phyloP scores from a whole-genome alignment of 163 green algal species.

The Scenedesmus sp. region DNA sequence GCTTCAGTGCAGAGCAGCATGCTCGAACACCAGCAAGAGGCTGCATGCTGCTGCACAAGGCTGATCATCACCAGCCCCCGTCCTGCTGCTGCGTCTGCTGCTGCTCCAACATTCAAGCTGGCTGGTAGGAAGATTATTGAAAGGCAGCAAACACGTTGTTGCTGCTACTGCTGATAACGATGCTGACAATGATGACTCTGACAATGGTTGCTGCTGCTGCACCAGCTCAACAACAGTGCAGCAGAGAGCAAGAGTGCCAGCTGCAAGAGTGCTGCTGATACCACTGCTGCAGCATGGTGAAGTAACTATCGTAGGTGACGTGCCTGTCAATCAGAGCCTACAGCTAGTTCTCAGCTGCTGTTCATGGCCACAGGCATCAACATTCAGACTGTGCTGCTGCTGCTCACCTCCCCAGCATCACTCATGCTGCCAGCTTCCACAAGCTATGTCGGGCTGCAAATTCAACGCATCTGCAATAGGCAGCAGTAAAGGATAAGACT shows the following conservation, averaged over 20 bases:
- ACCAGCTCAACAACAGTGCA: not conserved
- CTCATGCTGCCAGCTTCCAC: not conserved
- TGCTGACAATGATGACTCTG: not conserved
- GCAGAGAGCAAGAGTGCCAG: not conserved
- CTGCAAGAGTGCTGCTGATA: not conserved
- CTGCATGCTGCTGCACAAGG: not conserved
- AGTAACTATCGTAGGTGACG: not conserved
- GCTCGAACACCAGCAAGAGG: too few relatives aligned
- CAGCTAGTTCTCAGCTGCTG: not conserved
- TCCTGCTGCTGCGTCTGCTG: not conserved
- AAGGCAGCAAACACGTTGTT: too few relatives aligned
- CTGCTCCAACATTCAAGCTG: too few relatives aligned
- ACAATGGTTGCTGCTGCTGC: not conserved
- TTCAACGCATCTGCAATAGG: not conserved
- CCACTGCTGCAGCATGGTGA: not conserved
- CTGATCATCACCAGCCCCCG: not conserved
- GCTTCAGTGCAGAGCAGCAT: not conserved
- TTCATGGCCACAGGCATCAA: not conserved
- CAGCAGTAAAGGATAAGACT: not conserved
- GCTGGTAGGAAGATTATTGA: too few relatives aligned
- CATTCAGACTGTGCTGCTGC: not conserved
- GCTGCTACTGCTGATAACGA: too few relatives aligned
- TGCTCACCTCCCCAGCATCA: slow-evolving; percentile 14
- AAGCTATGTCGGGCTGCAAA: not conserved
- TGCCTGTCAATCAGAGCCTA: not conserved